Percentiles rank a stretch among this genome's conserved stretches.
Conservation (phyloP, 257 asterid species). For the Plantago ovata region DNA sequence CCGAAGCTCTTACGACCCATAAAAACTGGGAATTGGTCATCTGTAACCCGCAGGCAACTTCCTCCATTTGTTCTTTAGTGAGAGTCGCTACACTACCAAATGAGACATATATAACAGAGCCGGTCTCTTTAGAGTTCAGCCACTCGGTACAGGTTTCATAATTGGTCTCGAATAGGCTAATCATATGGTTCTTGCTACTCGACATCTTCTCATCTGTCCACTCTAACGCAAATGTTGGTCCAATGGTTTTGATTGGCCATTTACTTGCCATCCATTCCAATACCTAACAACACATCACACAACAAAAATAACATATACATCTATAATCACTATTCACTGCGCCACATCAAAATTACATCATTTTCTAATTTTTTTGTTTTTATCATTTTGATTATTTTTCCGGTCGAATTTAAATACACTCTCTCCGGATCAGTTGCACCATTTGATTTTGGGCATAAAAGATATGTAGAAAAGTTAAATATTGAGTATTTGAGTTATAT, state of each 20-base stretch:
- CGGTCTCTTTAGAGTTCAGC: conserved; percentile 22
- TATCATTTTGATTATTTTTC: background rate
- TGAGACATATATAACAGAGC: conserved; percentile 29
- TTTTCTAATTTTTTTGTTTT: background rate
- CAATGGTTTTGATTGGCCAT: conserved; percentile 27
- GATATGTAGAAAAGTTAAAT: too few relatives aligned
- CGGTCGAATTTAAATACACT: too few relatives aligned
- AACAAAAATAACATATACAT: background rate
- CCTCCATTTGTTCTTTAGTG: conserved; percentile 34
- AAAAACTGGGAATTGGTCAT: conserved; percentile 21
- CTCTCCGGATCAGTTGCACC: too few relatives aligned
- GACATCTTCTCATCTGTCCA: background rate
- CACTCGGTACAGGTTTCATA: conserved; percentile 23
- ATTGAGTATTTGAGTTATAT: too few relatives aligned
- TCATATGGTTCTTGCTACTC: conserved; percentile 18
- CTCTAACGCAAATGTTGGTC: conserved; percentile 25
- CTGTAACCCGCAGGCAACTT: conserved; percentile 28
- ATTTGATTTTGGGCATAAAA: too few relatives aligned
- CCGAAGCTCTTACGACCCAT: conserved; percentile 41
- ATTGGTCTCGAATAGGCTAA: conserved; percentile 25
- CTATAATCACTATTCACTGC: too few relatives aligned
- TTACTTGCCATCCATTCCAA: conserved; percentile 27
- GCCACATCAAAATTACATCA: background rate
- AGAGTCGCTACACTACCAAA: conserved; percentile 30
- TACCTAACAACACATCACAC: too few relatives aligned